Conservation (phyloP, 2,329 filamentous ascomycete genomes). For the Penicillium sp. region DNA sequence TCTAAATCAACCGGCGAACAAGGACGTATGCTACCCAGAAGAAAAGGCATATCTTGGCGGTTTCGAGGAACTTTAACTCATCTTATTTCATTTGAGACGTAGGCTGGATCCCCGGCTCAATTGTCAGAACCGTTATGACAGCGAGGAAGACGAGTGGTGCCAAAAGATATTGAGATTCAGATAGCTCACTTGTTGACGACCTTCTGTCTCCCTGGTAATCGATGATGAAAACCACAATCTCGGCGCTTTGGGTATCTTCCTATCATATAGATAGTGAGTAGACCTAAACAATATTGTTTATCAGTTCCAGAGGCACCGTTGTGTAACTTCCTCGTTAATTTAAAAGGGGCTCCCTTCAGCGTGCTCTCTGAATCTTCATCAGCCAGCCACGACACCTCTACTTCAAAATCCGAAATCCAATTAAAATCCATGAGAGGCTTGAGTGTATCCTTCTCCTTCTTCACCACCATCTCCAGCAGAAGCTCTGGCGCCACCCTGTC, state of each 20-base stretch:
- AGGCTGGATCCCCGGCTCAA: too few species aligned
- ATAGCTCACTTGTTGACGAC: too few species aligned
- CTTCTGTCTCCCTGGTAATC: too few species aligned
- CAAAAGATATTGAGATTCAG: too few species aligned
- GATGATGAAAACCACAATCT: too few species aligned
- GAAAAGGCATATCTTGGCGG: not conserved
- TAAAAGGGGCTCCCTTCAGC: not conserved
- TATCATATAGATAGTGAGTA: too few species aligned
- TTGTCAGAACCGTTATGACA: too few species aligned
- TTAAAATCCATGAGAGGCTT: not conserved
- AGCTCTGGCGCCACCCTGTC: not conserved
- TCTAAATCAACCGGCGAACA: not conserved
- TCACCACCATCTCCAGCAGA: not conserved
- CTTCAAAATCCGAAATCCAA: not conserved
- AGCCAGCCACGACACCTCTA: not conserved
- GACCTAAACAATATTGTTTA: too few species aligned
- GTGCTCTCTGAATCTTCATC: not conserved
- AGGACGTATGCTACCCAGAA: not conserved
- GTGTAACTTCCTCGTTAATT: not conserved
- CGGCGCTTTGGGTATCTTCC: too few species aligned
- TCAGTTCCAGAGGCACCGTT: too few species aligned
- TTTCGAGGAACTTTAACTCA: not conserved
- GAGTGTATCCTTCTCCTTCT: not conserved
- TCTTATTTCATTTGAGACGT: not conserved
- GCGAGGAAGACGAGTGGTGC: too few species aligned